Percentiles rank a stretch among this genome's conserved stretches.
Conservation (phyloP, 1,139 yeast genomes). For the Candida tropicalis region DNA sequence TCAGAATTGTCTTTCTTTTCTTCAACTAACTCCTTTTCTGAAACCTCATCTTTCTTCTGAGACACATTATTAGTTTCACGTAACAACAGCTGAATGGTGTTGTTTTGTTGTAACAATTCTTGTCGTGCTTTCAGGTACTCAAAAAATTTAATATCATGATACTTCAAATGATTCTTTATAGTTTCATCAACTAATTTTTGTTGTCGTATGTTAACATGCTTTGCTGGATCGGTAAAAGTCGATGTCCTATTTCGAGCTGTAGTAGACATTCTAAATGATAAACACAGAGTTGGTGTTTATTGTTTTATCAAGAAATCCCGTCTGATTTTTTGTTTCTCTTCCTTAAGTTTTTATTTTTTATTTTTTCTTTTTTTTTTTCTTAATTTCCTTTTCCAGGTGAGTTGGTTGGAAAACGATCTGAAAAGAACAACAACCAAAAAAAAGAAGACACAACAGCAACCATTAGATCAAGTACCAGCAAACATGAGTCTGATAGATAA, state of each 20-base stretch:
- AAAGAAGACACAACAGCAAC: constrained; percentile 1
- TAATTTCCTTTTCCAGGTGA: not conserved
- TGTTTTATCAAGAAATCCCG: no score
- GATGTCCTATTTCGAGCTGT: not conserved
- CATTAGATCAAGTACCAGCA: not conserved
- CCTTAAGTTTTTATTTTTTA: no score
- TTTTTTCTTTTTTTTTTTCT: no score
- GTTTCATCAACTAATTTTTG: constrained; percentile 33
- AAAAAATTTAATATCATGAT: constrained; percentile 35
- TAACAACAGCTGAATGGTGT: not conserved
- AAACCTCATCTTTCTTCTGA: not conserved
- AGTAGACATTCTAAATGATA: constrained; percentile 6
- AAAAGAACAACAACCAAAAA: not conserved
- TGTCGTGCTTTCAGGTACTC: constrained; percentile 40
- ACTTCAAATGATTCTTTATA: constrained; percentile 32
- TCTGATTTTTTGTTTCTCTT: no score
- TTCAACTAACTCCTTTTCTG: not conserved
- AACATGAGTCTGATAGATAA: constrained; percentile 6
- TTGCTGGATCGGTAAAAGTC: not conserved
- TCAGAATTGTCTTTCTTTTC: not conserved
- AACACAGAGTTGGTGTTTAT: no score
- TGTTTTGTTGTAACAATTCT: constrained; percentile 29
- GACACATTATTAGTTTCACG: not conserved
- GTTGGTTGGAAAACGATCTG: no score
- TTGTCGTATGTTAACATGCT: constrained; percentile 14